phyloP scores from a whole-genome alignment of 2,329 filamentous ascomycete species.

The Fusarium sambucinum region DNA sequence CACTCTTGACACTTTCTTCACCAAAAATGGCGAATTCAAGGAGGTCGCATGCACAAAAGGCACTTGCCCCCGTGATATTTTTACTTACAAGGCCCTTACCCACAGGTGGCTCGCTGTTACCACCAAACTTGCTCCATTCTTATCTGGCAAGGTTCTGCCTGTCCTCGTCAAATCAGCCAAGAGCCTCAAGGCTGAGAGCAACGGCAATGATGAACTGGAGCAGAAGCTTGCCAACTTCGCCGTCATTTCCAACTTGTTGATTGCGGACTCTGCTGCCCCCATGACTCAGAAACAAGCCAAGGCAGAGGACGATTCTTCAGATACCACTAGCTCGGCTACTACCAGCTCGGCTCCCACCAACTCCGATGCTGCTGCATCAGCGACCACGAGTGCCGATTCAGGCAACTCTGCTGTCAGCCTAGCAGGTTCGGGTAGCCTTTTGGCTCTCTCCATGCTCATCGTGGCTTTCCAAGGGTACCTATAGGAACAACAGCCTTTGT shows the following conservation, averaged over 20 bases:
- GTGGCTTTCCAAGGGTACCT: not conserved
- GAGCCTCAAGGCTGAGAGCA: not conserved
- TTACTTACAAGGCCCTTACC: constrained; percentile 77
- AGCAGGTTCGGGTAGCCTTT: not conserved
- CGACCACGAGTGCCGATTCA: not conserved
- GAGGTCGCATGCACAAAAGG: constrained; percentile 74
- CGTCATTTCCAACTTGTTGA: constrained; percentile 19
- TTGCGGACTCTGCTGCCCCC: not conserved
- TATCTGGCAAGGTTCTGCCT: constrained; percentile 65
- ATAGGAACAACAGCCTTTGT: not conserved
- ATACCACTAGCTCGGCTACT: not conserved
- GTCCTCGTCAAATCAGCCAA: constrained; percentile 64
- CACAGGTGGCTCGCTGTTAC: constrained; percentile 73
- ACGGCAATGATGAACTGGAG: constrained; percentile 6
- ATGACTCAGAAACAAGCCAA: constrained; percentile 3
- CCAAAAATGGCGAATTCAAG: constrained; percentile 64
- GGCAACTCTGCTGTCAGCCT: not conserved
- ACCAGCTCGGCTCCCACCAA: not conserved
- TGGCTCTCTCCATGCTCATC: not conserved
- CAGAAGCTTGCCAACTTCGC: constrained; percentile 15
- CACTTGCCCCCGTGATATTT: constrained; percentile 76
- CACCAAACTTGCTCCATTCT: constrained; percentile 71
- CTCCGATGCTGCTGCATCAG: not conserved
- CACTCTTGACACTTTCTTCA: constrained; percentile 63
- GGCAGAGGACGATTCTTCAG: not conserved